Evolutionary conservation across 305 asterid genomes (phyloP), one percentile per base, ranked within the genome.

Genomic region (Solanum hybrid): DNA sequence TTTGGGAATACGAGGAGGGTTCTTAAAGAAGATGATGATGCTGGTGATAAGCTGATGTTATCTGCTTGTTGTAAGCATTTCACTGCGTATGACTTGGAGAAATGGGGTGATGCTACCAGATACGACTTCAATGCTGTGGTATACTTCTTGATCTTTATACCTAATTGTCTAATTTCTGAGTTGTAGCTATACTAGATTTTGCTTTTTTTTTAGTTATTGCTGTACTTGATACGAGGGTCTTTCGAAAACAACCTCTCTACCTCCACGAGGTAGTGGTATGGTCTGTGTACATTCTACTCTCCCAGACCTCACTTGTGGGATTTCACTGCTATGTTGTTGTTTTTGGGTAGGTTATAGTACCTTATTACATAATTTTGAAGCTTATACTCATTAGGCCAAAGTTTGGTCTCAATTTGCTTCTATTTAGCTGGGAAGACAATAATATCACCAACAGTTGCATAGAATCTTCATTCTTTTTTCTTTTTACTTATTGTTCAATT

Each of bases 21-120:
- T 88, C 92, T 92, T 93, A 86, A 79, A 35, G 90, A 73, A 72
- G 75, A 84, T 24, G 94, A 32, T 26, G 89, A 26, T 34, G 66
- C 66, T 80, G 92, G 46, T 35, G 96, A 90, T 80, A 82, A 92
- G 81, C 90, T 97, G 90, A 93, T 87, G 96, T 71, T 97, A 86
- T 96, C 99, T 40, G 98, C 98, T 90, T 97, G 99, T 76, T 97
- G 99, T 92, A 97, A 97, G 94, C 99, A 97, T 95, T 95, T 93
- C 79, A 91, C 96, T 36, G 99, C 96, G 91, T 97, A 97, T 93
- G 99, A 95, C 92, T 88, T 97, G 96, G 99, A 97, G 90, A 95
- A 94, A 88, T 97, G 99, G 99, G 92, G 95, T 78, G 87, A 94
- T 22, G 93, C 91, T 90, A 90, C 94, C 34, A 89, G 99, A 91